Evolutionary conservation across 1,284 basidiomycete species (phyloP), one percentile per base, ranked within the genome.

Genomic region (Marasmius sp.): DNA sequence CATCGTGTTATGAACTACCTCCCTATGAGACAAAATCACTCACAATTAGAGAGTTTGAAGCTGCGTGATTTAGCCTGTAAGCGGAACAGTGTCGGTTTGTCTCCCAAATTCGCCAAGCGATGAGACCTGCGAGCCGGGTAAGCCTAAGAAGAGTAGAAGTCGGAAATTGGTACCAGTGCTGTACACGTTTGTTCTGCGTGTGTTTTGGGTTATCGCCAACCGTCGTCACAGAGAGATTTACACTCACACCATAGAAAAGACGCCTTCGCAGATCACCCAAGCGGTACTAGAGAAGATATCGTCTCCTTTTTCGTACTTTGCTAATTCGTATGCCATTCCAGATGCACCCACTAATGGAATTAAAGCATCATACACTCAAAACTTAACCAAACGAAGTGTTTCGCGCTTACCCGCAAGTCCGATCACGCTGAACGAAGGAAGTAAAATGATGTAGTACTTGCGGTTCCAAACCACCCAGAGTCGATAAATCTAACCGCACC

Each of bases 191-290:
- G 63, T 65, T 8, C 63, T 65, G 48, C 9, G 36, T 37, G 22
- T 16, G 34, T 14, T 27, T 34, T 27, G 49, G 2, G 16, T 27
- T 18, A 20, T 37, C 14, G 39, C 14, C 14, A 6, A n/a, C 20
- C 41, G 48, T 6, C 36, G 9, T 1, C 8, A 8, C 9, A 33
- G 3, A 27, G 38, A 27, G 2, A 27, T 27, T 6, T 18, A 39
- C 7, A 56, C 63, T 16, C 47, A 65, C 61, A 20, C 34, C 11
- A 65, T 56, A 7, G 63, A 62, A 22, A 65, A 58, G 20, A 61
- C 61, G 50, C 57, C 59, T 33, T 65, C 61, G 34, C 61, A 58
- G 14, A 55, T 60, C 16, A 63, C 55, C 61, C 64, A 63, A 8
- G 59, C 49, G 14, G 38, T 20, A 7, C 57, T 62, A 8, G 27